phyloP scores from a whole-genome alignment of 345 rosid species.

The Barbarea vulgaris region DNA sequence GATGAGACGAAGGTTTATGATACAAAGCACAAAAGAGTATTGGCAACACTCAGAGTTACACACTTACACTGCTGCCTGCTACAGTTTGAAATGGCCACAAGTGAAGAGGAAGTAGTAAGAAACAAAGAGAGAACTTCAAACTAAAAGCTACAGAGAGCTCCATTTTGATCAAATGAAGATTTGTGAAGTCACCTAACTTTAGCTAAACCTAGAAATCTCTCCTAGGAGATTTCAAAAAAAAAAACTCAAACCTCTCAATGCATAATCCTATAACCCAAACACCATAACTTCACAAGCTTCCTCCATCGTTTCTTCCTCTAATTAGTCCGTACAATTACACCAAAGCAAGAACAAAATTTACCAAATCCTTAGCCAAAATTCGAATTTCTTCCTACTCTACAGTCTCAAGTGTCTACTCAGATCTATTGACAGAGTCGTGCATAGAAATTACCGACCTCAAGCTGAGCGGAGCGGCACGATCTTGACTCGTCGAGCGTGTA shows the following conservation, averaged over 20 bases:
- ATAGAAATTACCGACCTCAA: conserved; percentile 47
- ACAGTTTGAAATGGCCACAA: neutral
- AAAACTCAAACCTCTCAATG: neutral
- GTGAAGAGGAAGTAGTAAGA: neutral
- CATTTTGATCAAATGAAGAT: neutral
- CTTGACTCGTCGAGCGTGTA: conserved; percentile 50
- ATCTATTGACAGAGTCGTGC: neutral
- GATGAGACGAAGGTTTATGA: neutral
- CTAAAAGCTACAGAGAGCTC: conserved; percentile 9
- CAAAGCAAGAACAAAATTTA: neutral
- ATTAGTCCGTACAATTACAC: neutral
- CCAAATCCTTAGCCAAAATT: neutral
- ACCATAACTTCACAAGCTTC: neutral
- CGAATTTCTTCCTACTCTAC: neutral
- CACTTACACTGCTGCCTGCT: neutral
- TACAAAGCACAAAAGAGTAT: neutral
- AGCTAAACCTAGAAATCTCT: neutral
- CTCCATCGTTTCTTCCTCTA: neutral
- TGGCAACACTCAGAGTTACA: neutral
- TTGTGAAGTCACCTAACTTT: neutral
- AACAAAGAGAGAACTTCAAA: neutral
- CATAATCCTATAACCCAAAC: neutral
- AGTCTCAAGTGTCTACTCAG: neutral
- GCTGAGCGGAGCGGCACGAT: conserved; percentile 49
- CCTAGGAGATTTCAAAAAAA: neutral